Evolutionary conservation across 495 filamentous ascomycete genomes (phyloP).

Genomic region (Opeltia flavorubescens): DNA sequence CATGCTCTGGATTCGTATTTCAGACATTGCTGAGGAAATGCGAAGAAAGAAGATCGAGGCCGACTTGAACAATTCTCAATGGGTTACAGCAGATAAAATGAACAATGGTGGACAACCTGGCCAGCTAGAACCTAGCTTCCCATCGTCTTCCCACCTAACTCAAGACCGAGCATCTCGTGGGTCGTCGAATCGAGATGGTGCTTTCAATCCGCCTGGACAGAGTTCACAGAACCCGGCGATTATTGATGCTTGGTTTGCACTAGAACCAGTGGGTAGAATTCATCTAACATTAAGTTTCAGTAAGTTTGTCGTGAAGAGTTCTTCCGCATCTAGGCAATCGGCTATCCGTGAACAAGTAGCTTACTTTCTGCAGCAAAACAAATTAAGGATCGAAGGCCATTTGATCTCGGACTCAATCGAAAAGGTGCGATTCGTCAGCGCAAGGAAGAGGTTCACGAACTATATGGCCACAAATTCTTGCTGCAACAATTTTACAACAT

Average conservation of each 20-base stretch:
- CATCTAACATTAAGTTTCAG: constrained; percentile 78
- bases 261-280: constrained; percentile 87
- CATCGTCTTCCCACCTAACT: constrained; percentile 16
- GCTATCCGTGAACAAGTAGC: constrained; percentile 7
- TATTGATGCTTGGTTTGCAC: constrained; percentile 92
- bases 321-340: not conserved
- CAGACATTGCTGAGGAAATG: constrained; percentile 95
- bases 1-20: constrained; percentile 90
- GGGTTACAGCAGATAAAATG: constrained; percentile 95
- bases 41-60: constrained; percentile 93
- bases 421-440: constrained; percentile 93
- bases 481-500: constrained; percentile 99
- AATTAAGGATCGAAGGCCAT: constrained; percentile 51
- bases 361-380: constrained; percentile 46
- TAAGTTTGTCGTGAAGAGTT: constrained; percentile 25
- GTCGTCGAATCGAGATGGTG: constrained; percentile 11
- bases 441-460: constrained; percentile 94
- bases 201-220: constrained; percentile 20
- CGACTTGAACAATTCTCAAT: constrained; percentile 78
- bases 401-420: constrained; percentile 79
- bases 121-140: constrained; percentile 21
- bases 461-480: constrained; percentile 97
- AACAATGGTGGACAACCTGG: constrained; percentile 35
- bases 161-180: constrained; percentile 17
- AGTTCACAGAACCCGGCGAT: constrained; percentile 42